These are phyloP conservation scores for Elaphomyces granulatus DNA, from an alignment of 495 filamentous ascomycete species.

Conservation along the genomic window DNA sequence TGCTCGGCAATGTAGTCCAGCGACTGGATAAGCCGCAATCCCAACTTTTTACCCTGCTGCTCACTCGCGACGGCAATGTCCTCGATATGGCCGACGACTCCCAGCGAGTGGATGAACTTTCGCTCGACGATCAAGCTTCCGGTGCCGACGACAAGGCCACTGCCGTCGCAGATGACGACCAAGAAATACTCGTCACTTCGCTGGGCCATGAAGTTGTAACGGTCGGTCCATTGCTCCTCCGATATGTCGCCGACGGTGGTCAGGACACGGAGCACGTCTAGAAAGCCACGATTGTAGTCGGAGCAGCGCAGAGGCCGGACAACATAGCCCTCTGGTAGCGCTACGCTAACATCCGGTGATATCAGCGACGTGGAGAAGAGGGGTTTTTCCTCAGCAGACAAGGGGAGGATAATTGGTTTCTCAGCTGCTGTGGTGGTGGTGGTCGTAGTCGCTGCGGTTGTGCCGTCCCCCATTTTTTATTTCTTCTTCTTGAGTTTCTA, in stretches of 20 bases:
- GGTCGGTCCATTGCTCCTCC: conserved; percentile 56
- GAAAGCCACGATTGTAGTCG: conserved; percentile 64
- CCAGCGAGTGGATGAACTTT: conserved; percentile 37
- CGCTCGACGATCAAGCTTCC: conserved; percentile 70
- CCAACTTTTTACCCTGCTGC: conserved; percentile 94
- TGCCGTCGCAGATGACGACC: conserved; percentile 63
- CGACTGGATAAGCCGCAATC: conserved; percentile 83
- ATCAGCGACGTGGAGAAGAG: conserved; percentile 71
- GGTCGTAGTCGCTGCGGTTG: no score
- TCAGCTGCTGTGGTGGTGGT: conserved; percentile 15
- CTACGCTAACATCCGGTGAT: conserved; percentile 53
- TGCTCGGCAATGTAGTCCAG: conserved; percentile 75
- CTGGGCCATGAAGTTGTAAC: conserved; percentile 71
- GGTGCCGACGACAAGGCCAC: conserved; percentile 62
- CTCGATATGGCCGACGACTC: conserved; percentile 86
- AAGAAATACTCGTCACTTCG: conserved; percentile 75
- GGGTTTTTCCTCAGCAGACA: conserved; percentile 27
- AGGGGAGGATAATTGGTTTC: no score
- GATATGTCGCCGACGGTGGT: conserved; percentile 85
- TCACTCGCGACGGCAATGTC: conserved; percentile 90
- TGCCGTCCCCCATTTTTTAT: no score
- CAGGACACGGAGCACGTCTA: conserved; percentile 80
- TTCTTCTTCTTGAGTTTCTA: no score
- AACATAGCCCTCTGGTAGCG: conserved; percentile 65
- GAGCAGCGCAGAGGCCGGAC: conserved; percentile 63